Base-by-base conservation (phyloP, 495 filamentous ascomycete species). In the Peziza echinospora region DNA sequence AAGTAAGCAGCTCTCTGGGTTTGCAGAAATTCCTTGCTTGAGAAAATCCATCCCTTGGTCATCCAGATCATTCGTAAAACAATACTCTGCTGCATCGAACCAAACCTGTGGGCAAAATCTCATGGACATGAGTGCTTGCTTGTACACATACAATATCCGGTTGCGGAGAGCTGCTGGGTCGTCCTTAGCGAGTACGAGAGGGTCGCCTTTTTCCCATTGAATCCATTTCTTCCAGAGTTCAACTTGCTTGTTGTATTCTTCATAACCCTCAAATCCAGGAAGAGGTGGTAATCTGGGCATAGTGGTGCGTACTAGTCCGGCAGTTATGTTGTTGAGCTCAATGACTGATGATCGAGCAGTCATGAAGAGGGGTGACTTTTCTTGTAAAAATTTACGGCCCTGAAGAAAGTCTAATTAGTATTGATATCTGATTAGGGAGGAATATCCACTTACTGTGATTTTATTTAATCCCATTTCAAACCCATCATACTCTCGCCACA, bases 401-500 rank as follows among this genome's bases (percentile, higher is more conserved):
- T 86, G 50, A 47, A 49, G 47, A 24, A 9, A 48, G 19, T 24
- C 26, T 5, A 30, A 53, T 11, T 24, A 26, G 21, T 41, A 45
- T 39, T 5, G 39, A 17, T 39, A 37, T 10, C 26, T 34, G n/a
- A n/a, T n/a, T n/a, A n/a, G n/a, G n/a, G n/a, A 34, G 26, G 26
- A 34, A 21, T 11, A 23, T 41, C 30, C 16, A 62, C 63, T 64
- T 67, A 84, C 81, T 34, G 82, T 82, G 46, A 82, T 67, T 62
- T 93, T 96, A 63, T 93, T 94, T 25, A 93, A 62, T 7, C 75
- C 72, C 75, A 84, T 82, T 63, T 97, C 89, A 56, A 96, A 97
- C 54, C 77, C 71, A 62, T 93, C 85, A 56, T 96, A 97, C 57
- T 97, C 87, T 63, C 89, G 93, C 89, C 89, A 97, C 8, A 97